These are phyloP conservation scores for Brachypodium distachyon DNA, from an alignment of 202 grass and related monocot species.

Conservation along the genomic window DNA sequence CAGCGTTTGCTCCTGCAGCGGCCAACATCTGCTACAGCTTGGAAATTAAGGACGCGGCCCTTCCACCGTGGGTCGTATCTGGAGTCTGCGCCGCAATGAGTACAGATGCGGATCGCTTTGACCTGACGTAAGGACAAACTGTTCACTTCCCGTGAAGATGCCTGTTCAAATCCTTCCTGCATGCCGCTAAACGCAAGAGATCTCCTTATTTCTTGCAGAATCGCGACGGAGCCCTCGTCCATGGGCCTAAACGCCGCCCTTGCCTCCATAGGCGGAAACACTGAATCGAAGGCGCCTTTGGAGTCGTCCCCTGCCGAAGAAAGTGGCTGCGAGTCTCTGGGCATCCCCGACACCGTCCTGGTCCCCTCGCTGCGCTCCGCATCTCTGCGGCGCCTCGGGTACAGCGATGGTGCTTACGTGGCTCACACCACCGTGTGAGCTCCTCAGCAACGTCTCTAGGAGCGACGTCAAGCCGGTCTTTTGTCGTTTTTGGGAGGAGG, in stretches of 20 bases:
- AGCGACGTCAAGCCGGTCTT: too few species aligned
- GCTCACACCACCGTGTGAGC: constrained; percentile 28
- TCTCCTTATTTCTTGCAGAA: constrained; percentile 17
- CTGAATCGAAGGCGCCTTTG: neutral
- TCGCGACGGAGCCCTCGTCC: constrained; percentile 35
- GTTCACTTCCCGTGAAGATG: neutral
- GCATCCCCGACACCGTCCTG: constrained; percentile 31
- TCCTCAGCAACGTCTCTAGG: too few species aligned
- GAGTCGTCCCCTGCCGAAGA: neutral
- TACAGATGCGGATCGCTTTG: constrained; percentile 36
- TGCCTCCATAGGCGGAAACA: neutral
- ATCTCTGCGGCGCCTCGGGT: constrained; percentile 42
- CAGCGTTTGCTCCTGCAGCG: neutral
- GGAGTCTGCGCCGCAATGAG: constrained; percentile 60
- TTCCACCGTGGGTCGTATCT: constrained; percentile 70
- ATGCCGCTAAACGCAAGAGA: neutral
- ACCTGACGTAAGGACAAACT: constrained; percentile 32
- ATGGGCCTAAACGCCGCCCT: constrained; percentile 58
- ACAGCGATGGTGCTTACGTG: constrained; percentile 33
- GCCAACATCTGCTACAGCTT: constrained; percentile 70
- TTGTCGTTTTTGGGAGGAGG: too few species aligned
- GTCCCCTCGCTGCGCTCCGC: constrained; percentile 24
- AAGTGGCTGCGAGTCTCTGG: neutral
- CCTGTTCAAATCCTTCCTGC: neutral
- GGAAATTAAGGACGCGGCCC: constrained; percentile 64